phyloP scores from a whole-genome alignment of 495 filamentous ascomycete species.

The Neurospora discreta region DNA sequence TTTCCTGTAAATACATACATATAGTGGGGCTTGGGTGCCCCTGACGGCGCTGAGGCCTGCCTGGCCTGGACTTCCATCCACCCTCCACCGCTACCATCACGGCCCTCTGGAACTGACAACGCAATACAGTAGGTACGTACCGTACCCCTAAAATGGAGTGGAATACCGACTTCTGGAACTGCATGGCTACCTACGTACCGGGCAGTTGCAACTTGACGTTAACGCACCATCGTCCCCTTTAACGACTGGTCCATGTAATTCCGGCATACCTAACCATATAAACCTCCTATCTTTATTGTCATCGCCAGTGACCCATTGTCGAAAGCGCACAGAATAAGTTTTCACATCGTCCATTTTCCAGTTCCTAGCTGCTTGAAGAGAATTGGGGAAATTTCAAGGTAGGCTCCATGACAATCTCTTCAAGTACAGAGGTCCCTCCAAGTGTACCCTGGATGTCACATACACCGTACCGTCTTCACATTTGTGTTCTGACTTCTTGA shows the following conservation, averaged over 20 bases:
- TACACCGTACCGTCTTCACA: background rate
- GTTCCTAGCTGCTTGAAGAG: background rate
- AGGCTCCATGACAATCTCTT: background rate
- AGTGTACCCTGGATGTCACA: background rate
- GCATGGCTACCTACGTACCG: background rate
- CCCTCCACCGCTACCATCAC: background rate
- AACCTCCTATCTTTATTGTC: constrained; percentile 5
- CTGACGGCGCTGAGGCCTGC: background rate
- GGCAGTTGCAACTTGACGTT: background rate
- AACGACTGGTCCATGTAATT: background rate
- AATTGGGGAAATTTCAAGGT: background rate
- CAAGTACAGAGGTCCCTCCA: background rate
- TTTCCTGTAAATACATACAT: no score
- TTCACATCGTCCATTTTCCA: background rate
- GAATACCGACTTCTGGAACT: background rate
- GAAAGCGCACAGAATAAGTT: background rate
- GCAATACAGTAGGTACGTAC: background rate
- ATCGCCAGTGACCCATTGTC: background rate
- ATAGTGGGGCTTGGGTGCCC: background rate
- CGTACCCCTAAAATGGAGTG: background rate
- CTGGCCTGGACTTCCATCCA: background rate
- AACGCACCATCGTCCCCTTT: background rate
- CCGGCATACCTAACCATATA: background rate
- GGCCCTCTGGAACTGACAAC: no score
- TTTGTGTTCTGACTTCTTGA: background rate